phyloP scores from a whole-genome alignment of 2,329 filamentous ascomycete genomes.

The Cladosporium cucumerinum region DNA sequence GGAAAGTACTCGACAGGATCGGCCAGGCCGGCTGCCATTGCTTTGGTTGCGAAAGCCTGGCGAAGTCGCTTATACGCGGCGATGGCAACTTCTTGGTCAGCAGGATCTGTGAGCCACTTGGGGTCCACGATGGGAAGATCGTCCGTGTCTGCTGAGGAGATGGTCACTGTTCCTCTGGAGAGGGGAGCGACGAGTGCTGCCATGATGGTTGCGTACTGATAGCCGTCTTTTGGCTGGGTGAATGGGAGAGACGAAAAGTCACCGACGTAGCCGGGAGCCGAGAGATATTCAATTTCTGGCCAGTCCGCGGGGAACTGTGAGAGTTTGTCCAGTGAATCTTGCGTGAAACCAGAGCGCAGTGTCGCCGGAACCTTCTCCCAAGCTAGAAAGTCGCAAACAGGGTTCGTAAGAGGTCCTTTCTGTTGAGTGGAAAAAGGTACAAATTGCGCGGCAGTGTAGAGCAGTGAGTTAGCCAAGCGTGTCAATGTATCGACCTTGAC shows the following conservation, averaged over 20 bases:
- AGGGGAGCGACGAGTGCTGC: conserved; percentile 34
- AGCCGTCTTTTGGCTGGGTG: conserved; percentile 26
- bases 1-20: conserved; percentile 28
- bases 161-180: conserved; percentile 37
- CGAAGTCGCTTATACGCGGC: conserved; percentile 33
- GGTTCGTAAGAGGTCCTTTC: neutral
- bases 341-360: conserved; percentile 4
- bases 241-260: conserved; percentile 21
- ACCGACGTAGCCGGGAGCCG: conserved; percentile 6
- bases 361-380: conserved; percentile 6
- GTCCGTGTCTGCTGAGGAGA: conserved; percentile 28
- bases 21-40: neutral
- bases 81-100: conserved; percentile 34
- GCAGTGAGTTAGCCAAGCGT: neutral
- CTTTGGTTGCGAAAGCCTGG: conserved; percentile 21
- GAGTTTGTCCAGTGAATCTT: conserved; percentile 15
- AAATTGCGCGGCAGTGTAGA: neutral
- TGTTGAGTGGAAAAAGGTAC: neutral
- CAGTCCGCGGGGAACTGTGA: conserved; percentile 33
- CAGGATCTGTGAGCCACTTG: conserved; percentile 34
- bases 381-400: neutral
- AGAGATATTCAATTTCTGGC: conserved; percentile 33
- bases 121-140: conserved; percentile 36
- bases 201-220: conserved; percentile 34
- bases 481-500: conserved; percentile 1